Percentiles rank a stretch among this genome's conserved stretches.
Conservation (phyloP, 2,329 filamentous ascomycete species). For the Fusarium chlamydosporum region DNA sequence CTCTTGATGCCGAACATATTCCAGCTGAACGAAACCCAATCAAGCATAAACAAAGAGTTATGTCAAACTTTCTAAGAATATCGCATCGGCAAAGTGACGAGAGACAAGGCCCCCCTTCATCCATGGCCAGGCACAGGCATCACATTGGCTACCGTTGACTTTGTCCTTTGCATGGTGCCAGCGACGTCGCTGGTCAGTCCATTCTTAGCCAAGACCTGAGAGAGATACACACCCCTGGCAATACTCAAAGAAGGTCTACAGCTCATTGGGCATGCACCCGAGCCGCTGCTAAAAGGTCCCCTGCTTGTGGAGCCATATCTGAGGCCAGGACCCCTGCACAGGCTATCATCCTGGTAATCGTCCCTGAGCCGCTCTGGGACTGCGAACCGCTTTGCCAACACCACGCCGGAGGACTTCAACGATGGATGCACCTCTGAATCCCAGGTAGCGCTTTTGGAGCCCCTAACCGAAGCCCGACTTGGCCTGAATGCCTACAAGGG, state of each 20-base stretch:
- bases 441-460: conserved; percentile 26
- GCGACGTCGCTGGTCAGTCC: conserved; percentile 45
- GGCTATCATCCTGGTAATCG: conserved; percentile 26
- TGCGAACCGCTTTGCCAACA: conserved; percentile 43
- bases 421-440: conserved; percentile 39
- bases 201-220: conserved; percentile 40
- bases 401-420: conserved; percentile 49
- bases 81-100: conserved; percentile 22
- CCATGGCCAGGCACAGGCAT: conserved; percentile 41
- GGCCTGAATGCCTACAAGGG: conserved; percentile 30
- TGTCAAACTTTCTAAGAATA: conserved; percentile 31
- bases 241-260: conserved; percentile 19
- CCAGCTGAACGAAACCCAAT: conserved; percentile 36
- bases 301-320: conserved; percentile 26
- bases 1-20: conserved; percentile 24
- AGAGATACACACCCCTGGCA: conserved; percentile 38
- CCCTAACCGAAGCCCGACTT: conserved; percentile 36
- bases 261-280: conserved; percentile 38
- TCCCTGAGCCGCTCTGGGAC: conserved; percentile 45
- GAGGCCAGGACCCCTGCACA: conserved; percentile 27
- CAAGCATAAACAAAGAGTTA: conserved; percentile 49
- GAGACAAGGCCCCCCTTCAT: conserved; percentile 15
- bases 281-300: conserved; percentile 39
- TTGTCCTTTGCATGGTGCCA: conserved; percentile 41
- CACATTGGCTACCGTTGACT: conserved; percentile 46